Base-by-base conservation (phyloP, 2,329 filamentous ascomycete species). In the Mollisia scopiformis region DNA sequence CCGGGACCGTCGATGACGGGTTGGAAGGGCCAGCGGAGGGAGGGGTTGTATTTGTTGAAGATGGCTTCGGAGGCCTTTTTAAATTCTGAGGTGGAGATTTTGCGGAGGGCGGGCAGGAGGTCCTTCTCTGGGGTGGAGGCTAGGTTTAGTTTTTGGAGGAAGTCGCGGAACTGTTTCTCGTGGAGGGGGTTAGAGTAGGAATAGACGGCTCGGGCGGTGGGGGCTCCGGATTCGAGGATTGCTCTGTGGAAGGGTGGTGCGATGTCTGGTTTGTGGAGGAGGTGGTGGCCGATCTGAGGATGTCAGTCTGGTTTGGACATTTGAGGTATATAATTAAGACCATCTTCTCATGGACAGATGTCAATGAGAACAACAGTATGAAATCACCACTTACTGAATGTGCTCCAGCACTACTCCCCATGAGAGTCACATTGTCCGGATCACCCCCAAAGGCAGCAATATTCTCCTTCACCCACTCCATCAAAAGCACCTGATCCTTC, bases 21-120 rank as follows among this genome's bases (percentile, higher is more conserved):
- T 68, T 91, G 89, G 75, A 90, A 92, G 0, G 89, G 79, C 84
- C 84, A 87, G 28, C 79, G 77, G 8, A 86, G 75, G 7, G 74
- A 76, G 3, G 69, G 65, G n/a, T 73, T 71, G 68, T 81, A 80
- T 49, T 72, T 72, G 10, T 73, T 64, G 75, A 78, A 86, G 30
- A 85, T 75, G 6, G 58, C 46, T 50, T 76, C 71, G 6, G 77
- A 79, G 11, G 83, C 83, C 1, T 62, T 55, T 27, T 77, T 69
- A 28, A 85, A 68, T 5, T 65, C 72, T 0, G 66, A 53, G 2
- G 78, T 68, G 2, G 80, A 74, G 7, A 83, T 65, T 71, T 73
- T 66, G 55, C 80, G 79, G 14, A 91, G 79, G 28, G 75, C 75
- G 1, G 75, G 66, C 61, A 90, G 83, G 35, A 90, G 71, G 1